Base-by-base conservation (phyloP, 1,139 yeast genomes). In the Eremothecium gossypii region DNA sequence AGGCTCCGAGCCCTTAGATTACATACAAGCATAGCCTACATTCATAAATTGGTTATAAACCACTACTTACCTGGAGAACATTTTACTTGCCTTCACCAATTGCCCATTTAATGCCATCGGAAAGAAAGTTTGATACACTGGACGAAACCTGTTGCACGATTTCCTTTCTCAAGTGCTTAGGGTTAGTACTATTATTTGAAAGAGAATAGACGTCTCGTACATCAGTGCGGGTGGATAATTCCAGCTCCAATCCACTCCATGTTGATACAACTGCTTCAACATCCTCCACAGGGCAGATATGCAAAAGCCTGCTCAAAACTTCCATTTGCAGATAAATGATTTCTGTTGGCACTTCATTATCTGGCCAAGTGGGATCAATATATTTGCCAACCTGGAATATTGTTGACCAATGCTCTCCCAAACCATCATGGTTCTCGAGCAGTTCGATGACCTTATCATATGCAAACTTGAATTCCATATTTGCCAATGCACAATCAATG, bases 401-500 rank as follows among this genome's bases (percentile, higher is more conserved):
- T 0, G 80, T 71, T 36, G 73, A 64, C 85, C 87, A 79, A 34
- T 49, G 50, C 12, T 44, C 40, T 10, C 41, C 27, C 27, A 46
- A 40, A 26, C 47, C 38, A 41, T 66, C 55, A 10, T 34, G 29
- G n/a, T 66, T 67, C 38, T 64, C 60, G 28, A 75, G 48, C 60
- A 61, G 54, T 43, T 46, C 69, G 44, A 48, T 64, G 52, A 66
- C 50, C n/a, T 55, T 45, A 3, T 64, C 61, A 49, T 69, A 70
- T 1, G 85, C 82, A 57, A 64, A 77, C 8, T 58, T 55, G 48
- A 79, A 78, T 53, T 80, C 79, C 41, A 66, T 64, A 45, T 73
- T 71, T 1, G 71, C 69, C 26, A 79, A 60, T 0, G 85, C 70
- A 42, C 76, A 70, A 51, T 79, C 83, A 31, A 80, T 71, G 53